Evolutionary conservation across 495 filamentous ascomycete genomes (phyloP).

Genomic region (Staphylotrichum longicolle): DNA sequence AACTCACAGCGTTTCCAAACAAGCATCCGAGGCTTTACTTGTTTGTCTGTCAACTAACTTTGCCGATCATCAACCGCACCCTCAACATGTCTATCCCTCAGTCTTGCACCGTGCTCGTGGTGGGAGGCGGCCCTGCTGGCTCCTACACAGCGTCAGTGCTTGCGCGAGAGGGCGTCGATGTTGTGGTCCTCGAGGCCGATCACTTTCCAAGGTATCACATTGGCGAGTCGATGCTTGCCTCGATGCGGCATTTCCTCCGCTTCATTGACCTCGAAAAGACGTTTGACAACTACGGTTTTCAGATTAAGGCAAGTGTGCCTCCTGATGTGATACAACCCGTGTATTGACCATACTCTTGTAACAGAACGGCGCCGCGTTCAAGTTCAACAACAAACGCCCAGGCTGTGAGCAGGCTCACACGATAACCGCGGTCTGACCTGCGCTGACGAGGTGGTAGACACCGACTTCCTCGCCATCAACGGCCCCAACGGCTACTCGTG

Average conservation of each 20-base stretch:
- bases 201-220: slow-evolving; percentile 49
- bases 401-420: background rate
- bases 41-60: too few species aligned
- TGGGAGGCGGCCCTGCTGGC: slow-evolving; percentile 49
- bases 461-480: slow-evolving; percentile 47
- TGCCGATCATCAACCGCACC: too few species aligned
- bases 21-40: too few species aligned
- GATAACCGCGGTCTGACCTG: background rate
- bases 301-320: slow-evolving; percentile 29
- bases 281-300: slow-evolving; percentile 48
- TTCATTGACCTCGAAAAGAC: slow-evolving; percentile 50
- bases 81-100: slow-evolving; percentile 32
- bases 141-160: slow-evolving; percentile 46
- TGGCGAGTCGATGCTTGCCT: slow-evolving; percentile 52
- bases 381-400: slow-evolving; percentile 6
- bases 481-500: slow-evolving; percentile 47
- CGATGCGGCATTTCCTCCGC: slow-evolving; percentile 46
- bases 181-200: slow-evolving; percentile 47
- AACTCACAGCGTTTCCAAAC: too few species aligned
- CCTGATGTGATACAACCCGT: too few species aligned
- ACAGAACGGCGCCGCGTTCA: slow-evolving; percentile 45
- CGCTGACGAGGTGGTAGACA: slow-evolving; percentile 31
- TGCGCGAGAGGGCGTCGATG: slow-evolving; percentile 45
- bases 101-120: slow-evolving; percentile 42
- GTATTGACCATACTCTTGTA: background rate